Base-by-base conservation (phyloP, 1,284 basidiomycete species). In the Gymnopus androsaceus region DNA sequence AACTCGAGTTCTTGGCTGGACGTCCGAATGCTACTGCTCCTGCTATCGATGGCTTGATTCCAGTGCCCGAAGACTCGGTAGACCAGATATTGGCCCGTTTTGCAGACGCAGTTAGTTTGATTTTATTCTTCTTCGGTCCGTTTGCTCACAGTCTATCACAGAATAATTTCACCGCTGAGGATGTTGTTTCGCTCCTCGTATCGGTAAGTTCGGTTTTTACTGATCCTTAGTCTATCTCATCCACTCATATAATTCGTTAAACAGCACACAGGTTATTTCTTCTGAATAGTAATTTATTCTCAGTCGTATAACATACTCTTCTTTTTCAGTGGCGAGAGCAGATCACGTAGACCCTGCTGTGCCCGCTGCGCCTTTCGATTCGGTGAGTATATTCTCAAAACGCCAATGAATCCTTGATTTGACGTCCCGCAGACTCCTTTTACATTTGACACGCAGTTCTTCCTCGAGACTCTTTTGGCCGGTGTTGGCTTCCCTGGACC, bases 371-470 rank as follows among this genome's bases (percentile, higher is more conserved):
- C 74, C 75, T 1, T 74, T 77, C 60, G 75, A 76, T 57, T 74
- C 74, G 15, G 51, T 34, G 23, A 45, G 51, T 28, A 7, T 4
- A 5, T 12, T 40, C 21, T 12, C 27, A 9, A 12, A 21, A n/a
- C 3, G 14, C 30, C 23, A 15, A 4, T 19, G 9, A 46, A 14
- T 2, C 14, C n/a, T 11, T 12, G 28, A 17, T n/a, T 8, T 44
- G 19, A 25, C 33, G 7, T 44, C 15, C 17, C 12, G 14, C 11
- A 53, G 51, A 76, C 75, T 15, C 72, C 74, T 2, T 34, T 53
- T 23, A 42, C 44, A 1, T 75, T 77, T 56, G 75, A 77, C 60
- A 42, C 72, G 4, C 74, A 76, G 56, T 72, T 76, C 64, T 73
- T 72, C 63, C 58, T 76, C 37, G 75, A 77, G 67, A 69, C 67